A percentile compares a stretch with the other conserved stretches of the same genome.
These are phyloP conservation scores for Podospora fimiseda DNA, from an alignment of 495 filamentous ascomycete species.

Conservation along the genomic window DNA sequence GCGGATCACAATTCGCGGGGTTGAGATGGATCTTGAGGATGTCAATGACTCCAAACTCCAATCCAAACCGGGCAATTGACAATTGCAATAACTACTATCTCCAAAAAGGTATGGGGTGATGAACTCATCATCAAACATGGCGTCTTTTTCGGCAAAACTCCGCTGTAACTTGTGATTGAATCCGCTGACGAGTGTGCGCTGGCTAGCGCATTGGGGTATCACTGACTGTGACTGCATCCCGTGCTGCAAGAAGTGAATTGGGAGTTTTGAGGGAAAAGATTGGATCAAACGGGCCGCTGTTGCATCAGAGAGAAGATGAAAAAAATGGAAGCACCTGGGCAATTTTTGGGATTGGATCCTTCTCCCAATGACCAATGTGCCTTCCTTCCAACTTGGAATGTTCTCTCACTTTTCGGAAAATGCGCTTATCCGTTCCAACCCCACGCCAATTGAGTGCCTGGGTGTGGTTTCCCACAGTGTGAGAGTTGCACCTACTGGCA, in stretches of 20 bases:
- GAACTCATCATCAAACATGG: too few species aligned
- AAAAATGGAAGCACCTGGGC: background rate
- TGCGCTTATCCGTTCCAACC: background rate
- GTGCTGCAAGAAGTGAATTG: background rate
- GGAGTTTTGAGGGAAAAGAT: background rate
- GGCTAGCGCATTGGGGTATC: background rate
- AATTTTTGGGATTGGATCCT: background rate
- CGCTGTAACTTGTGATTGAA: background rate
- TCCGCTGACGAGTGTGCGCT: background rate
- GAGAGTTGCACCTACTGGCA: too few species aligned
- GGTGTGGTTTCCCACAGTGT: background rate
- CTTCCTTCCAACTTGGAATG: too few species aligned
- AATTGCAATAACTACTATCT: too few species aligned
- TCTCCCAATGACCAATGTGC: background rate
- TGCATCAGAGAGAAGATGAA: background rate
- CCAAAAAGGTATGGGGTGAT: too few species aligned
- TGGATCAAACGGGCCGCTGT: background rate
- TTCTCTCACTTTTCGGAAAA: background rate
- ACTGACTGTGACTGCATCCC: background rate
- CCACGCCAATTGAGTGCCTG: too few species aligned
- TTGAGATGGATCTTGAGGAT: background rate
- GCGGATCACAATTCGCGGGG: constrained; percentile 3
- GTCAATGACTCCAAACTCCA: background rate
- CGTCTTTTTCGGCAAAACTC: too few species aligned
- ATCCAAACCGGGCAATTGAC: background rate